Evolutionary conservation across 371 early-diverging fungal genomes (phyloP).

Genomic region (Apophysomyces sp.): DNA sequence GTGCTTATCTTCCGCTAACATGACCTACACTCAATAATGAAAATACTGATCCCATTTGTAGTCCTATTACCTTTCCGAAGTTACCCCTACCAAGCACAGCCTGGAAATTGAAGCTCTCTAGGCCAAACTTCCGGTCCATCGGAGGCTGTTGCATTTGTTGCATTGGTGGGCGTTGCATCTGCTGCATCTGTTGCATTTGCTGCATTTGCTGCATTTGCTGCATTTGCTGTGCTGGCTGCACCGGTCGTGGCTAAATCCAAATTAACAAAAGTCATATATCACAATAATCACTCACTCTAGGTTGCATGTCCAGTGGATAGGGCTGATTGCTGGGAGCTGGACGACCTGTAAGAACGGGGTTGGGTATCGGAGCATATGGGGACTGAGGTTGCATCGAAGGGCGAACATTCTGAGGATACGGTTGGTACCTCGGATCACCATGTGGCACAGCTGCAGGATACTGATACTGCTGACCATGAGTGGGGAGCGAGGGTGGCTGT

Average conservation of each 20-base stretch:
- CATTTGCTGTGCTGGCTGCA: conserved; percentile 10
- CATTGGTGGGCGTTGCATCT: too few species aligned
- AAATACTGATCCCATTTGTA: background rate
- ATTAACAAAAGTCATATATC: background rate
- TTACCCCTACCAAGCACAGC: conserved; percentile 96
- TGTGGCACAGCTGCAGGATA: conserved; percentile 3
- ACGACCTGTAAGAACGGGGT: background rate
- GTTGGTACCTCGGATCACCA: conserved; percentile 3
- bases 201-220: too few species aligned
- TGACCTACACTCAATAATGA: conserved; percentile 71
- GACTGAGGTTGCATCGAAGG: conserved; percentile 1
- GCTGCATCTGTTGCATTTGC: too few species aligned
- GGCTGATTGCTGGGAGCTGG: background rate
- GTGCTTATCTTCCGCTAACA: conserved; percentile 90
- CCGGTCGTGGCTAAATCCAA: conserved; percentile 6
- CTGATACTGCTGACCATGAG: background rate
- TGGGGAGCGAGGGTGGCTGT: background rate
- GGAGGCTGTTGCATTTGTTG: too few species aligned
- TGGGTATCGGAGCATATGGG: conserved; percentile 16
- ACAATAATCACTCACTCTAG: conserved; percentile 1
- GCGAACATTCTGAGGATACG: background rate
- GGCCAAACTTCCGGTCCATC: conserved; percentile 42
- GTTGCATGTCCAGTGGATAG: background rate
- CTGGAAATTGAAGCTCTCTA: conserved; percentile 86
- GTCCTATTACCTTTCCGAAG: conserved; percentile 88